phyloP scores from a whole-genome alignment of 2,329 filamentous ascomycete genomes.

The Beauveria medogensis region DNA sequence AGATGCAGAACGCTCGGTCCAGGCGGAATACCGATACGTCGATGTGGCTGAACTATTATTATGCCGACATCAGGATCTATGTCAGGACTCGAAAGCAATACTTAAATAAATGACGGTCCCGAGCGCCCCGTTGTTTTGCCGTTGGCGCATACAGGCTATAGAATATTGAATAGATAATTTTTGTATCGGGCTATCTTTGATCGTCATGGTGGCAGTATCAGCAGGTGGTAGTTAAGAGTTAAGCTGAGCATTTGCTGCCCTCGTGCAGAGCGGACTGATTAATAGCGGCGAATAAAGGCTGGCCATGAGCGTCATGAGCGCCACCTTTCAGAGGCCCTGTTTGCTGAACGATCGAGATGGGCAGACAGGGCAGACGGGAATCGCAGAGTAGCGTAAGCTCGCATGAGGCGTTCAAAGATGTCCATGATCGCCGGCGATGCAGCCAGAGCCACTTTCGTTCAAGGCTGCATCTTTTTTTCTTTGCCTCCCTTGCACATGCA shows the following conservation, averaged over 20 bases:
- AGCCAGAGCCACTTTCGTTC: not conserved
- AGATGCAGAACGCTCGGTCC: not conserved
- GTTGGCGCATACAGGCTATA: too few species aligned
- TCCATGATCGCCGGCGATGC: not conserved
- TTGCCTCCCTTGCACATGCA: not conserved
- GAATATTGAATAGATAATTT: too few species aligned
- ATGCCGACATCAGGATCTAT: not conserved
- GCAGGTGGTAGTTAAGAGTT: not conserved
- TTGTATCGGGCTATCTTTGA: not conserved
- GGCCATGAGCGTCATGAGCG: not conserved
- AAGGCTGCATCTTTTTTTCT: not conserved
- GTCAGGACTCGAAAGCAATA: not conserved
- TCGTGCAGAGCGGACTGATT: not conserved
- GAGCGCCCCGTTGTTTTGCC: not conserved
- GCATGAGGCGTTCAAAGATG: not conserved
- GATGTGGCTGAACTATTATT: slow-evolving; percentile 1
- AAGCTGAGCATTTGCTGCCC: slow-evolving; percentile 1
- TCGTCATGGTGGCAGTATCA: not conserved
- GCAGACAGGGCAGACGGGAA: not conserved
- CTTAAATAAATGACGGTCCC: not conserved
- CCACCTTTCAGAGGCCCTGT: not conserved
- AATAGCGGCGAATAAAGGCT: not conserved
- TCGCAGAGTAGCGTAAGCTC: not conserved
- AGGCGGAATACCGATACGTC: not conserved
- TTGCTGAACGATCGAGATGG: not conserved